Evolutionary conservation across 1,284 basidiomycete genomes (phyloP).

Genomic region (Stereum hirsutum): DNA sequence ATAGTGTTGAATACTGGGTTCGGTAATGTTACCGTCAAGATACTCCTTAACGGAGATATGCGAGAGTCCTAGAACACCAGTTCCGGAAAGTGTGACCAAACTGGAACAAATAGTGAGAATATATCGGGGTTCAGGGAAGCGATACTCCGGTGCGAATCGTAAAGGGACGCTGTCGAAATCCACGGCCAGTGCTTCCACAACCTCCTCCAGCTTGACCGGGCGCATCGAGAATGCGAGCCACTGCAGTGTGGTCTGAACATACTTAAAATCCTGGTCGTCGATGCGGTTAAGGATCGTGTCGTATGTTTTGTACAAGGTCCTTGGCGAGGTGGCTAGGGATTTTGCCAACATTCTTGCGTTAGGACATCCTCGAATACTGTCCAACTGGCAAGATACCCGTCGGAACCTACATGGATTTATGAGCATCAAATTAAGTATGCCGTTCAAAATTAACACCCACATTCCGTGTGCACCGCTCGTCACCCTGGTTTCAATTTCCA

Average conservation of each 20-base stretch:
- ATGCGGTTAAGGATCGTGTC: background rate
- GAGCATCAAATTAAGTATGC: no score
- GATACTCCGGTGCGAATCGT: background rate
- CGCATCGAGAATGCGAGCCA: background rate
- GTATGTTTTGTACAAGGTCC: constrained; percentile 2
- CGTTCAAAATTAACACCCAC: background rate
- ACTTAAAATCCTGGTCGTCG: background rate
- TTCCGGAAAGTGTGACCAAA: background rate
- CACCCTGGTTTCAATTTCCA: background rate
- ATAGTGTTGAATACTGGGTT: background rate
- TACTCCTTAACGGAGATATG: constrained; percentile 5
- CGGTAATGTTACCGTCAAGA: background rate
- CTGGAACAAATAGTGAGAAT: background rate
- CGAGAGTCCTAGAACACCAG: background rate
- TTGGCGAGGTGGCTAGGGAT: background rate
- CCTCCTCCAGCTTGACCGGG: background rate
- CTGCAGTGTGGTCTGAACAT: background rate
- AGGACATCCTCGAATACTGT: background rate
- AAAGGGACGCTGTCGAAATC: background rate
- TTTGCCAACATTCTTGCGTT: background rate
- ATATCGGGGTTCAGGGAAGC: background rate
- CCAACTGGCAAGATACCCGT: constrained; percentile 1
- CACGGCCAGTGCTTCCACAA: background rate
- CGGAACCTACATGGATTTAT: background rate
- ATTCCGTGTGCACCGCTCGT: background rate